Conservation (phyloP, 2,329 filamentous ascomycete genomes). For the Fusarium xylarioides region DNA sequence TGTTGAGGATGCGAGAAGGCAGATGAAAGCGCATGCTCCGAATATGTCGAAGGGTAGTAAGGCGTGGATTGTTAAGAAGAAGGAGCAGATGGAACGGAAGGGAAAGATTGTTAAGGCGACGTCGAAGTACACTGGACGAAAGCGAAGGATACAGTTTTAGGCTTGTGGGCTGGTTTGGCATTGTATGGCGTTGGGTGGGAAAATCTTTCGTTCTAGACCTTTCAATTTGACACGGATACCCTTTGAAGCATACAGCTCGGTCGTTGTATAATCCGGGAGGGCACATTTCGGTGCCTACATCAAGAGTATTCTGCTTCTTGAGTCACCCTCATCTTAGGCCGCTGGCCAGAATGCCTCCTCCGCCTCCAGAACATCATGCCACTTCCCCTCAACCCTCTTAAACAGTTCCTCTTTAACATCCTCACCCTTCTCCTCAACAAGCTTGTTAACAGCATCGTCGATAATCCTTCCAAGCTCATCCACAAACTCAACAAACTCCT, state of each 20-base stretch:
- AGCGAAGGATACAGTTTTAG: slow-evolving; percentile 81
- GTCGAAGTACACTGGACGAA: slow-evolving; percentile 94
- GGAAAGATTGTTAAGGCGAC: slow-evolving; percentile 92
- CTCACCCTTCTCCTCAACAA: slow-evolving; percentile 49
- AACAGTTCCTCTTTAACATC: slow-evolving; percentile 45
- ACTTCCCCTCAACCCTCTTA: slow-evolving; percentile 54
- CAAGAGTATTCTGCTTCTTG: fast-evolving
- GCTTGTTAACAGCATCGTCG: slow-evolving; percentile 59
- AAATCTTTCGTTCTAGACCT: slow-evolving; percentile 28
- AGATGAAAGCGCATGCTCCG: slow-evolving; percentile 57
- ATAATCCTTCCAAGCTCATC: slow-evolving; percentile 62
- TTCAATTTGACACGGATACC: slow-evolving; percentile 38
- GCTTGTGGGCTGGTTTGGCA: slow-evolving; percentile 27
- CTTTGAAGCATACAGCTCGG: not conserved
- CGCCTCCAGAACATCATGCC: slow-evolving; percentile 61
- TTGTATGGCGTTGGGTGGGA: slow-evolving; percentile 45
- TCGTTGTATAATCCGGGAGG: not conserved
- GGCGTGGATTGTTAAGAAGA: slow-evolving; percentile 85
- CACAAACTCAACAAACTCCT: slow-evolving; percentile 69
- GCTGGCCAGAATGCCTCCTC: slow-evolving; percentile 69
- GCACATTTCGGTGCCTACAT: too few relatives aligned
- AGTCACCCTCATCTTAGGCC: not conserved
- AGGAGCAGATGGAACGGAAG: slow-evolving; percentile 92
- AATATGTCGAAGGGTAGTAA: slow-evolving; percentile 78
- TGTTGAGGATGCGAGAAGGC: slow-evolving; percentile 74